Conservation (phyloP, 495 filamentous ascomycete species). For the Collariella sp. region DNA sequence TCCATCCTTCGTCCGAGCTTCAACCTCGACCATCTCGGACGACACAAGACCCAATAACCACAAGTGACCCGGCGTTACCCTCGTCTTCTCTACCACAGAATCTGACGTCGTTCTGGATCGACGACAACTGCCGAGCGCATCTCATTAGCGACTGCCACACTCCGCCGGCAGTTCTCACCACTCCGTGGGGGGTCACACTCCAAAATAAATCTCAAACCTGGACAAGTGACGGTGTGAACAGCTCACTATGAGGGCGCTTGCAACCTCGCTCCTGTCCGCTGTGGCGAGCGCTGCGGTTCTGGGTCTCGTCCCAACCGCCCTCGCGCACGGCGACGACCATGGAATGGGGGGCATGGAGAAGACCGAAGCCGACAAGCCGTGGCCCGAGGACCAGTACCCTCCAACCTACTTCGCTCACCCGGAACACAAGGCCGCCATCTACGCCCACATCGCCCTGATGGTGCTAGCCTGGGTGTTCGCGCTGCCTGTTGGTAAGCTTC, state of each 20-base stretch:
- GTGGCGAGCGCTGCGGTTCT: constrained; percentile 23
- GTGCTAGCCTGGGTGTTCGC: constrained; percentile 72
- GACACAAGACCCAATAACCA: too few relatives aligned
- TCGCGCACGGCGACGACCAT: constrained; percentile 38
- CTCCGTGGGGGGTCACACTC: too few relatives aligned
- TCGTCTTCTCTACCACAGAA: too few relatives aligned
- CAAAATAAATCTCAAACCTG: too few relatives aligned
- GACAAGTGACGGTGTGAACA: neutral
- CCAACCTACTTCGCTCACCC: constrained; percentile 70
- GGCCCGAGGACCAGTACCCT: constrained; percentile 35
- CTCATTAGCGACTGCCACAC: too few relatives aligned
- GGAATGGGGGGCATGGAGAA: constrained; percentile 40
- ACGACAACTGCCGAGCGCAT: too few relatives aligned
- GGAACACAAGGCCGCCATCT: constrained; percentile 57
- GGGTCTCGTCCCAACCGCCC: constrained; percentile 31
- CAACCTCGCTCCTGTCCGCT: constrained; percentile 11
- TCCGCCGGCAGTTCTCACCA: too few relatives aligned
- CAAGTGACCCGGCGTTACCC: too few relatives aligned
- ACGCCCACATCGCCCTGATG: constrained; percentile 76
- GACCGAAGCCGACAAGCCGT: constrained; percentile 30
- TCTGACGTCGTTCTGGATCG: too few relatives aligned
- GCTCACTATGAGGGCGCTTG: constrained; percentile 18
- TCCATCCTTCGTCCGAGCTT: too few relatives aligned
- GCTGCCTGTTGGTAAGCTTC: constrained; percentile 63
- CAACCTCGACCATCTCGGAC: too few relatives aligned